Percentiles rank a stretch among this genome's conserved stretches.
Evolutionary conservation across 352 stramenopile species (phyloP).

Genomic region (Peronospora destructor): DNA sequence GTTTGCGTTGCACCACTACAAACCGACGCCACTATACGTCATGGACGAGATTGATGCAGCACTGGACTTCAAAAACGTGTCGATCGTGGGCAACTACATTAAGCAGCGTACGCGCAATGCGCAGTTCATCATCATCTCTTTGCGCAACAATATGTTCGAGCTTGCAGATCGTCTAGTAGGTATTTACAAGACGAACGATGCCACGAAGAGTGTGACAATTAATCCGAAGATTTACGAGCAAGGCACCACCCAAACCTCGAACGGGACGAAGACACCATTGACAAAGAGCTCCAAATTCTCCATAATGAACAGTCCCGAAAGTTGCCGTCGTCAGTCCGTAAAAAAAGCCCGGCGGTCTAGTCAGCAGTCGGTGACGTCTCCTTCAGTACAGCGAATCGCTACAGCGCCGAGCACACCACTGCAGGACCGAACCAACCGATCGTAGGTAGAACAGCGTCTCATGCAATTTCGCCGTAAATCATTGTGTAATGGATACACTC

Average conservation of each 20-base stretch:
- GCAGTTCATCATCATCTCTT: constrained; percentile 99
- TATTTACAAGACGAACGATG: constrained; percentile 99
- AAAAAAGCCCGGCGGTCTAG: constrained; percentile 35
- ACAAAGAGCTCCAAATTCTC: constrained; percentile 20
- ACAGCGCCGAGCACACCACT: constrained; percentile 22
- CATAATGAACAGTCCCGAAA: constrained; percentile 22
- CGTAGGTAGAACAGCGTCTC: constrained; percentile 19
- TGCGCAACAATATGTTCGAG: constrained; percentile 99
- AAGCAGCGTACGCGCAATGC: constrained; percentile 98
- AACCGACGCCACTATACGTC: constrained; percentile 98
- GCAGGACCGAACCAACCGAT: constrained; percentile 39
- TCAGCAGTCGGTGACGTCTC: constrained; percentile 24
- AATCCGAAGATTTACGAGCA: constrained; percentile 90
- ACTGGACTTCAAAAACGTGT: constrained; percentile 99
- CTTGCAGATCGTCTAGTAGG: constrained; percentile 97
- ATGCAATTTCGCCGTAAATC: constrained; percentile 6
- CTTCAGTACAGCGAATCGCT: constrained; percentile 13
- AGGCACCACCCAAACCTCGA: constrained; percentile 16
- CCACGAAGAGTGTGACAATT: constrained; percentile 98
- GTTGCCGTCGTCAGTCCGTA: constrained; percentile 13
- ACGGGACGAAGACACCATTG: constrained; percentile 14
- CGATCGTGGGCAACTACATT: constrained; percentile 99
- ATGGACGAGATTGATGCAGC: constrained; percentile 95
- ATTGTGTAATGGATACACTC: constrained; percentile 8
- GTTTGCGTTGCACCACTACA: constrained; percentile 99